Evolutionary conservation across 2,329 filamentous ascomycete species (phyloP).

Genomic region (Beauveria rudraprayagi): DNA sequence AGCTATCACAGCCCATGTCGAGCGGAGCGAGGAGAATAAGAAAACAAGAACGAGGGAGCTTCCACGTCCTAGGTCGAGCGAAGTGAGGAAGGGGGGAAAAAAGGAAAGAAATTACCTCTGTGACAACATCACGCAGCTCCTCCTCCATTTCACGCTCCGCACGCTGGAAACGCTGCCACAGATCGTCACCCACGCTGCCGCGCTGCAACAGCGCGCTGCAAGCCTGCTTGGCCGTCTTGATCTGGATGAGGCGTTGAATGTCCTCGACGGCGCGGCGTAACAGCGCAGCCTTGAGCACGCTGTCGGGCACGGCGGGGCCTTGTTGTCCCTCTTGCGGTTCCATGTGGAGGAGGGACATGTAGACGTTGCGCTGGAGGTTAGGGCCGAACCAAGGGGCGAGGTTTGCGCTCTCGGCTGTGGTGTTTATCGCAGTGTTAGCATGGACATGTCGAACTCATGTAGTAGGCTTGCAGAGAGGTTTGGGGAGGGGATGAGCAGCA

Average conservation of each 20-base stretch:
- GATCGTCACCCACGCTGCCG: slow-evolving; percentile 89
- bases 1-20: too few relatives aligned
- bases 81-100: not conserved
- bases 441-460: too few relatives aligned
- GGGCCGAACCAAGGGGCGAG: slow-evolving; percentile 91
- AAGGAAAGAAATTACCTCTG: slow-evolving; percentile 55
- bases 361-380: slow-evolving; percentile 88
- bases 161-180: slow-evolving; percentile 85
- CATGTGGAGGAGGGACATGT: slow-evolving; percentile 84
- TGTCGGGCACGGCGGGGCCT: slow-evolving; percentile 62
- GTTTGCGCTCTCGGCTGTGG: slow-evolving; percentile 64
- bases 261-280: slow-evolving; percentile 86
- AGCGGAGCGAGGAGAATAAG: too few relatives aligned
- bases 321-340: slow-evolving; percentile 59
- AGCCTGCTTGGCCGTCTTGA: slow-evolving; percentile 82
- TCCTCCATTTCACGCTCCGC: slow-evolving; percentile 98
- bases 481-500: slow-evolving; percentile 15
- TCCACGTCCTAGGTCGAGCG: not conserved
- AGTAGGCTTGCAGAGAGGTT: too few relatives aligned
- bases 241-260: slow-evolving; percentile 81
- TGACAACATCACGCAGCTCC: slow-evolving; percentile 87
- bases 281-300: slow-evolving; percentile 78
- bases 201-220: slow-evolving; percentile 75
- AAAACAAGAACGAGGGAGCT: not conserved
- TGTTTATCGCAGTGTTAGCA: too few relatives aligned